Evolutionary conservation across 148 eudicot species (phyloP).

Genomic region (Vaccinium corymbosum): DNA sequence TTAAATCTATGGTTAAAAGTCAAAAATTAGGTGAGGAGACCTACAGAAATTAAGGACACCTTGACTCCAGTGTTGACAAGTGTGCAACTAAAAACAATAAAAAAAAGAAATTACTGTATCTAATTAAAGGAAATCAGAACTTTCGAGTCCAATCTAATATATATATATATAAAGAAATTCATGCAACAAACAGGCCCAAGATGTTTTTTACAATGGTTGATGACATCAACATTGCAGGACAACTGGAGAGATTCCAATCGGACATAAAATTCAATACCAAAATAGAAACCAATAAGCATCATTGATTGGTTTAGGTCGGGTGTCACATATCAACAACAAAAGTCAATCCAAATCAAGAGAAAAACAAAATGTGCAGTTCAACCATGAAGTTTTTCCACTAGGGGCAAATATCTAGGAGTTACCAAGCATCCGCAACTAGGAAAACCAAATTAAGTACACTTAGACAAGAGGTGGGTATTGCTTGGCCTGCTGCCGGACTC

Average conservation of each 20-base stretch:
- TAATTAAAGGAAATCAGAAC: neutral
- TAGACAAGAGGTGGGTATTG: slow-evolving; percentile 38
- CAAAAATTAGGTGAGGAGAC: neutral
- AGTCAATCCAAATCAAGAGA: neutral
- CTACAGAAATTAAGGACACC: neutral
- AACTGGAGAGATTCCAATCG: neutral
- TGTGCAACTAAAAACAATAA: neutral
- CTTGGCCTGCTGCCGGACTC: slow-evolving; percentile 62
- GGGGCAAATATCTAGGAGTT: neutral
- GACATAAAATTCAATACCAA: neutral
- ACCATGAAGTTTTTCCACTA: neutral
- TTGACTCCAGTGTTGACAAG: neutral
- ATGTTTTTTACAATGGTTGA: neutral
- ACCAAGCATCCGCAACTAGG: neutral
- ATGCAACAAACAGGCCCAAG: neutral
- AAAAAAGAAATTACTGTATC: neutral
- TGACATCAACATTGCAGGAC: neutral
- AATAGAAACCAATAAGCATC: slow-evolving; percentile 8
- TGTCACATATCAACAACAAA: slow-evolving; percentile 4
- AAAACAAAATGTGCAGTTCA: neutral
- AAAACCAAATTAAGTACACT: neutral
- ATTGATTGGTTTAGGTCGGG: neutral
- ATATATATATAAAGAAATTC: neutral
- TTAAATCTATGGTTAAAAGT: neutral
- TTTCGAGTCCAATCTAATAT: neutral